Evolutionary conservation across 2,329 filamentous ascomycete genomes (phyloP).

Genomic region (Penicillium sp.): DNA sequence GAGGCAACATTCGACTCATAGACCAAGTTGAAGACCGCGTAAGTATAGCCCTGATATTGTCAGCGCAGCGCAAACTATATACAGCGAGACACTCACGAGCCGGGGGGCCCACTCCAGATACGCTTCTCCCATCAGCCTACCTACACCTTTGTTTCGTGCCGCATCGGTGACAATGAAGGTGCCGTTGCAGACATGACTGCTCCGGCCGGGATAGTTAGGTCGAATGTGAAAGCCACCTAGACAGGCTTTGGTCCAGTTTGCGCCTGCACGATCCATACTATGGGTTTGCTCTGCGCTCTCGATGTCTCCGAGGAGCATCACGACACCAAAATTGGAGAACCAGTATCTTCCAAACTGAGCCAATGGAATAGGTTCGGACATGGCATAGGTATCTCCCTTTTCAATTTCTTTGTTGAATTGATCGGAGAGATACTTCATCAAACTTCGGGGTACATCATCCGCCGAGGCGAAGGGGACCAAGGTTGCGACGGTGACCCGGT

Average conservation of each 20-base stretch:
- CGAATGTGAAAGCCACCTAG: constrained; percentile 93
- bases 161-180: constrained; percentile 75
- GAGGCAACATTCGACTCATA: constrained; percentile 93
- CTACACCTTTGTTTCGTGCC: constrained; percentile 72
- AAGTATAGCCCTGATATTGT: constrained; percentile 70
- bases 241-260: constrained; percentile 78
- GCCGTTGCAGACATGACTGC: constrained; percentile 81
- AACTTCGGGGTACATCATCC: constrained; percentile 71
- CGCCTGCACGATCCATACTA: constrained; percentile 54
- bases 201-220: constrained; percentile 88
- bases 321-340: constrained; percentile 86
- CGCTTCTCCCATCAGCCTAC: constrained; percentile 73
- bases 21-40: constrained; percentile 91
- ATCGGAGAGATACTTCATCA: constrained; percentile 76
- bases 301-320: constrained; percentile 82
- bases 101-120: constrained; percentile 77
- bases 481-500: constrained; percentile 80
- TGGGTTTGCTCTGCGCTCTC: constrained; percentile 59
- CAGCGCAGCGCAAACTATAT: constrained; percentile 35
- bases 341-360: constrained; percentile 79
- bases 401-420: constrained; percentile 90
- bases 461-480: constrained; percentile 80
- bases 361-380: constrained; percentile 74
- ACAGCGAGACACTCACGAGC: constrained; percentile 43
- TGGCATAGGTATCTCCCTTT: constrained; percentile 88